Evolutionary conservation across 805 yeast genomes (phyloP), one percentile per base, ranked within the genome.

Genomic region (Saccharomycopsis lassenensis): DNA sequence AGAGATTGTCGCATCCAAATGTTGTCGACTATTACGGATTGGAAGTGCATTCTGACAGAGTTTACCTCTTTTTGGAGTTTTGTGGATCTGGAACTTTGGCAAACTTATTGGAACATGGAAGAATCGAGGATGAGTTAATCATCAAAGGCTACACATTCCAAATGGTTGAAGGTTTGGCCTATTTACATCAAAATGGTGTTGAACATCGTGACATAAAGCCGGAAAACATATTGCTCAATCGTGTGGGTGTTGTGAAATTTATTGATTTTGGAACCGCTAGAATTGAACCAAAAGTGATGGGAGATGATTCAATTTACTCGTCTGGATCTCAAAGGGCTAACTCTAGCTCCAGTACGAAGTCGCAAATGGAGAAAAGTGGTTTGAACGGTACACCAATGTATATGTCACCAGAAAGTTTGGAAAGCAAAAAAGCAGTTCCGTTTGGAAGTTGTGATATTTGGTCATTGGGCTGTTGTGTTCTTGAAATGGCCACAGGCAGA

Each of bases 261-360:
- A 96, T 89, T 36, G 98, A 91, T 59, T 91, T 91, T 55, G 98
- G 98, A 24, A 95, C 97, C 3, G 96, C 97, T 10, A 86, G 86
- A 57, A 93, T 87, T 7, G n/a, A n/a, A n/a, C n/a, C n/a, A n/a
- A n/a, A n/a, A n/a, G n/a, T n/a, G n/a, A n/a, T n/a, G n/a, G n/a
- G n/a, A n/a, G n/a, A n/a, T n/a, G n/a, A n/a, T n/a, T n/a, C n/a
- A n/a, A 27, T 47, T 16, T 45, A 48, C 5, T 31, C 44, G 3
- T 34, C 42, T 38, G 46, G 46, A n/a, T 28, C 46, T 15, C 33
- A 31, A 3, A 25, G 36, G 20, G 22, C 22, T 12, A 24, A 23
- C 11, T 24, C 7, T 24, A n/a, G n/a, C 24, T 11, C 18, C 7
- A 22, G n/a, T 10, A 16, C 18, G 16, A 27, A 31, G 11, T 11